Conservation (phyloP, 352 stramenopile genomes). For the Pythium myriotylum region DNA sequence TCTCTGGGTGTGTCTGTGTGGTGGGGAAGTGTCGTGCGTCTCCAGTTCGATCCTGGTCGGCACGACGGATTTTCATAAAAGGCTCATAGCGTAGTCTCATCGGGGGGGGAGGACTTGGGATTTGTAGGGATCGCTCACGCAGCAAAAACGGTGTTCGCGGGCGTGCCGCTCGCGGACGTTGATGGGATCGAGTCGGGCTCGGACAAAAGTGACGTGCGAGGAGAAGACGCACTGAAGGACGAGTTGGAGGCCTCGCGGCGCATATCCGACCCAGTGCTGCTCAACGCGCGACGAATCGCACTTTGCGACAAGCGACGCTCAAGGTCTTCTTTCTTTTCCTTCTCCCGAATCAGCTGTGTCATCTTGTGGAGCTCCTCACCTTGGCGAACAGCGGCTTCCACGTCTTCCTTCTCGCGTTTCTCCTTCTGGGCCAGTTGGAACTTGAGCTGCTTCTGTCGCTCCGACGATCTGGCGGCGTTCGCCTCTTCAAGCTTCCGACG, state of each 20-base stretch:
- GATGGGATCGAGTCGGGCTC: slow-evolving; percentile 22
- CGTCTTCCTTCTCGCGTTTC: slow-evolving; percentile 39
- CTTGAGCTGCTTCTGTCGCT: slow-evolving; percentile 56
- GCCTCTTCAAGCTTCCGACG: slow-evolving; percentile 66
- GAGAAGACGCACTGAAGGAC: slow-evolving; percentile 18
- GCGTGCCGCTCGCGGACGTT: slow-evolving; percentile 1
- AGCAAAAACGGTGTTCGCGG: slow-evolving; percentile 5
- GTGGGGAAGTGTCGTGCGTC: not conserved
- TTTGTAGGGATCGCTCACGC: slow-evolving; percentile 2
- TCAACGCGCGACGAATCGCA: slow-evolving; percentile 19
- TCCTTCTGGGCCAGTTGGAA: slow-evolving; percentile 50
- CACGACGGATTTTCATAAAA: not conserved
- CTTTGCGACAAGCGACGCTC: slow-evolving; percentile 15
- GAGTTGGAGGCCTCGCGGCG: slow-evolving; percentile 1
- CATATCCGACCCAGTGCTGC: slow-evolving; percentile 6
- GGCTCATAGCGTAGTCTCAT: not conserved
- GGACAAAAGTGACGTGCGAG: slow-evolving; percentile 23
- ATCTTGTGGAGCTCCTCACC: slow-evolving; percentile 59
- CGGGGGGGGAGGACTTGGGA: no score
- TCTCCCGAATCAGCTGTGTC: slow-evolving; percentile 25
- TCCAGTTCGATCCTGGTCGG: slow-evolving; percentile 12
- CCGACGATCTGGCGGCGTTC: slow-evolving; percentile 60
- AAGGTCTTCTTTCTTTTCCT: slow-evolving; percentile 26
- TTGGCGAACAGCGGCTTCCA: slow-evolving; percentile 54
- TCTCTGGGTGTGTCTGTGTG: not conserved